A percentile compares a stretch with the other conserved stretches of the same genome.
Evolutionary conservation across 83 land plant genomes (phyloP).

Genomic region (Isoetes engelmannii): DNA sequence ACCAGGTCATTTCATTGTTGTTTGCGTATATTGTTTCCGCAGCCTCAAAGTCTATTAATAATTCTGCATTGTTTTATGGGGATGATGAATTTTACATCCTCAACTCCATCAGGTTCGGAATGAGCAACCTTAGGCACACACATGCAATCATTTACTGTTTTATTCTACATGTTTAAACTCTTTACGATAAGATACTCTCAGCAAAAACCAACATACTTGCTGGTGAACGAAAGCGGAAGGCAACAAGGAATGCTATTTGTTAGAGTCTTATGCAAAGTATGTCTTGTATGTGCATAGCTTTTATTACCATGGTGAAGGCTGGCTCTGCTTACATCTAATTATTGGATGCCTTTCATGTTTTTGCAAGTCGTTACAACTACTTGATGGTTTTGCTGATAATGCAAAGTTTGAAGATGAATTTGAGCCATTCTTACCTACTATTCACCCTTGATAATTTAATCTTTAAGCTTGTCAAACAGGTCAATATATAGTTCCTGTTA

Average conservation of each 20-base stretch:
- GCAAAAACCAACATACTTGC: conserved; percentile 77
- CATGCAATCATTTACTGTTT: not conserved
- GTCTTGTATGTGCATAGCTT: not conserved
- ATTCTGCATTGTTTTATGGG: conserved; percentile 68
- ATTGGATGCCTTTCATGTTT: conserved; percentile 39
- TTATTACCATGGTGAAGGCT: not conserved
- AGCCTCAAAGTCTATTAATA: conserved; percentile 23
- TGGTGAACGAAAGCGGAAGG: conserved; percentile 69
- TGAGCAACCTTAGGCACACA: not conserved
- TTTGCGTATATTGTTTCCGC: conserved; percentile 11
- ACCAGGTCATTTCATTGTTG: conserved; percentile 52
- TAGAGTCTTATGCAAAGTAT: conserved; percentile 70
- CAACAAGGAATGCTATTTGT: conserved; percentile 43
- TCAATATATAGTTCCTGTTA: not conserved
- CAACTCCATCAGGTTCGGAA: conserved; percentile 70
- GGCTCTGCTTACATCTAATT: not conserved
- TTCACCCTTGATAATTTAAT: conserved; percentile 91
- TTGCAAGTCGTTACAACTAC: conserved; percentile 55
- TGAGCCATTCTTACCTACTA: conserved; percentile 84
- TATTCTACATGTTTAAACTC: conserved; percentile 23
- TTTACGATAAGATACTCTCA: conserved; percentile 78
- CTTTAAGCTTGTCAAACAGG: conserved; percentile 89
- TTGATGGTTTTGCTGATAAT: conserved; percentile 89
- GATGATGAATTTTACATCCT: conserved; percentile 89
- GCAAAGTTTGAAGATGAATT: conserved; percentile 96